phyloP scores from a whole-genome alignment of 805 yeast genomes.

The Ogataea wickerhamii region DNA sequence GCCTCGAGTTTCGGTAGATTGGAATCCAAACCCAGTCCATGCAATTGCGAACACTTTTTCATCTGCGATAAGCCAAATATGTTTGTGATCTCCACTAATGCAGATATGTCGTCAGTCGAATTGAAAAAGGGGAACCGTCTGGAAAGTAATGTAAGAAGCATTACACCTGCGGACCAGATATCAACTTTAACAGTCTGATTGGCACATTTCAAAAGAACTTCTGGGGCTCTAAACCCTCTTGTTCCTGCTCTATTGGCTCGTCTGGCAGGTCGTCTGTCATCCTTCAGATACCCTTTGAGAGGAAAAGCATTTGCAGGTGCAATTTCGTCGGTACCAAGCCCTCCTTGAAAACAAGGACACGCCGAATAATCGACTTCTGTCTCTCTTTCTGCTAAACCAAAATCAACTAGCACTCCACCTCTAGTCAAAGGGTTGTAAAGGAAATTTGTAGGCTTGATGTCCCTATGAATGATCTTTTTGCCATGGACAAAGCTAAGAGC shows the following conservation, averaged over 20 bases:
- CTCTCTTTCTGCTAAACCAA: slow-evolving; percentile 81
- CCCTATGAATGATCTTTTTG: slow-evolving; percentile 84
- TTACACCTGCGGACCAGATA: slow-evolving; percentile 91
- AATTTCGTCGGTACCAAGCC: slow-evolving; percentile 27
- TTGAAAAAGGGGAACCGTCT: slow-evolving; percentile 91
- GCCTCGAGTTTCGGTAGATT: slow-evolving; percentile 49
- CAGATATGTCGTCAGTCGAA: slow-evolving; percentile 91
- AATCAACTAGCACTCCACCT: slow-evolving; percentile 83
- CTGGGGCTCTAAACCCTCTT: slow-evolving; percentile 93
- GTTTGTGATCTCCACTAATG: slow-evolving; percentile 76
- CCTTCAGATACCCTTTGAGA: slow-evolving; percentile 71
- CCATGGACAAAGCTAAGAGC: slow-evolving; percentile 76
- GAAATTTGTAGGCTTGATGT: slow-evolving; percentile 77
- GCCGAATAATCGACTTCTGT: slow-evolving; percentile 27
- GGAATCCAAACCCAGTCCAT: slow-evolving; percentile 83
- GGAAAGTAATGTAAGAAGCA: slow-evolving; percentile 70
- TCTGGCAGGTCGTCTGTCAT: slow-evolving; percentile 82
- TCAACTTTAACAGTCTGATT: slow-evolving; percentile 81
- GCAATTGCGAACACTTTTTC: slow-evolving; percentile 74
- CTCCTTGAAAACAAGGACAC: slow-evolving; percentile 58
- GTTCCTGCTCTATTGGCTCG: slow-evolving; percentile 98
- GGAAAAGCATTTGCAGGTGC: slow-evolving; percentile 37
- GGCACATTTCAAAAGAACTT: slow-evolving; percentile 81
- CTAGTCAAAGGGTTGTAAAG: slow-evolving; percentile 62
- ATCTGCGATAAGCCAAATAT: slow-evolving; percentile 74